A percentile compares a stretch with the other conserved stretches of the same genome.
Conservation (phyloP, 2,329 filamentous ascomycete species). For the Sporothrix euskadiensis region DNA sequence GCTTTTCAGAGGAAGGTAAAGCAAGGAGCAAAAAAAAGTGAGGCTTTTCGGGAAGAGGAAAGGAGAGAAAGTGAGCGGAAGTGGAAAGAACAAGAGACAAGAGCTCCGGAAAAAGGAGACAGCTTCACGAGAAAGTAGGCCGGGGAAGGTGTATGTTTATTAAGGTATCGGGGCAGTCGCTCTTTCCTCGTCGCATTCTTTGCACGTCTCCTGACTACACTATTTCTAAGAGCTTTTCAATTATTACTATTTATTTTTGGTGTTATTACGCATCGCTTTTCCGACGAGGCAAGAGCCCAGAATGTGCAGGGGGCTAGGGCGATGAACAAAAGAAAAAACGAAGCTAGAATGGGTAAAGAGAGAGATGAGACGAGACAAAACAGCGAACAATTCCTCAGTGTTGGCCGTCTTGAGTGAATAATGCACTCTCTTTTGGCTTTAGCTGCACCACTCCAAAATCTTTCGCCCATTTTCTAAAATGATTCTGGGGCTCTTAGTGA, state of each 20-base stretch:
- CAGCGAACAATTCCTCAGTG: background rate
- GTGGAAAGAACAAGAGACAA: background rate
- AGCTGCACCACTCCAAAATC: background rate
- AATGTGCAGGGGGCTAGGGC: slow-evolving; percentile 15
- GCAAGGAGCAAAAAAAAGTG: background rate
- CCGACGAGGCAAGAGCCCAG: slow-evolving; percentile 15
- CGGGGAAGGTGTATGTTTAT: background rate
- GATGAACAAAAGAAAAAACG: background rate
- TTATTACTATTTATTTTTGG: background rate
- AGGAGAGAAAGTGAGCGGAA: background rate
- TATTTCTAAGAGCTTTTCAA: slow-evolving; percentile 23
- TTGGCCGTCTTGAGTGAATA: background rate
- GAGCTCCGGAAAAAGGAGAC: background rate
- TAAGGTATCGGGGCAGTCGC: background rate
- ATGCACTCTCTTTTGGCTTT: background rate
- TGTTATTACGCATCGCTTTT: background rate
- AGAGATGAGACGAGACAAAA: slow-evolving; percentile 13
- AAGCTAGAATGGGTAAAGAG: slow-evolving; percentile 1
- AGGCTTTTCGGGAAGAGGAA: background rate
- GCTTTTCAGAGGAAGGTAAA: background rate
- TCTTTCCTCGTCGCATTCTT: background rate
- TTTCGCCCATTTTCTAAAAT: background rate
- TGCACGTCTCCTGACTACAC: background rate
- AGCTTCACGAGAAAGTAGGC: background rate
- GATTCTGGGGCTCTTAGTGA: slow-evolving; percentile 7